Base-by-base conservation (phyloP, 2,329 filamentous ascomycete species). In the Ceratocystis cacaofunesta region DNA sequence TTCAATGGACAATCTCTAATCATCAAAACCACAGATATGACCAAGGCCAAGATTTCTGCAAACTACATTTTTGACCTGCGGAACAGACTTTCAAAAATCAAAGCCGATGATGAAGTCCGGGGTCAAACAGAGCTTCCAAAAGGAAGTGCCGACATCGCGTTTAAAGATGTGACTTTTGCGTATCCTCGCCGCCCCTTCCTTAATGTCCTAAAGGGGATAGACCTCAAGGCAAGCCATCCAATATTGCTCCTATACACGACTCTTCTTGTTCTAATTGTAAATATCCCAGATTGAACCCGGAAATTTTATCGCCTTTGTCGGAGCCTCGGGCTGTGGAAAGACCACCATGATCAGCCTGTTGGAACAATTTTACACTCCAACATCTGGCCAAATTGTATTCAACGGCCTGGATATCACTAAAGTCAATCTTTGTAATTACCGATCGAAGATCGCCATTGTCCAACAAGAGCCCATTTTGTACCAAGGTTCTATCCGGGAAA, bases 301-400 rank as follows among this genome's bases (percentile, higher is more conserved):
- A 8, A 75, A 78, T 68, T 82, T 79, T 69, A 73, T 81, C 1
- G 82, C 81, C 2, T 76, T 84, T 6, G 82, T 85, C 0, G 82
- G 82, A 3, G 76, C 81, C 1, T 83, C 79, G 0, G 82, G 82
- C 5, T 83, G 81, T 68, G 82, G 82, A 0, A 86, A 86, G 69
- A 83, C 80, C 0, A 85, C 83, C 2, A 80, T 83, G 65, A 77
- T 87, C 62, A 77, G 79, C 5, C 72, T 81, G 10, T 72, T 81
- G 0, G 74, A 80, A 69, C 74, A 78, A 12, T 79, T 78, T 68
- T 77, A 78, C 68, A 74, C 76, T 12, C 74, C 74, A 0, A 72
- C 68, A 0, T 69, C 70, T 0, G 75, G 76, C 10, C 57, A 63
- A 12, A 68, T 77, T 15, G 65, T 66, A 4, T 69, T 70, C 46